Evolutionary conservation across 2,329 filamentous ascomycete species (phyloP).

Genomic region (Calonectria naviculata): DNA sequence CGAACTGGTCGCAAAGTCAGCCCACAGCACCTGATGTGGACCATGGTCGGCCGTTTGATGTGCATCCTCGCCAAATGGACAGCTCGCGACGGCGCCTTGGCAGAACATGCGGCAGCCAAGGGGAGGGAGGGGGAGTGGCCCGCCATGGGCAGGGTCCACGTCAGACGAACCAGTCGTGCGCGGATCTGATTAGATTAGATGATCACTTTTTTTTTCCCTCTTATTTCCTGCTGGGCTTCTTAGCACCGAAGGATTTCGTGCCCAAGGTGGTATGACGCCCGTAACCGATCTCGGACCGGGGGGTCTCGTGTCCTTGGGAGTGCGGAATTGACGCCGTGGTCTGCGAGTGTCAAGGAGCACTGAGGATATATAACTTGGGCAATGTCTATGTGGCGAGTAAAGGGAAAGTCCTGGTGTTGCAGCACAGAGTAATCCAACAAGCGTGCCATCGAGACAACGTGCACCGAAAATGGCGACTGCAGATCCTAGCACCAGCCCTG

Average conservation of each 20-base stretch:
- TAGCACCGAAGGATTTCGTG: neutral
- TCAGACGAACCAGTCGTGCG: conserved; percentile 9
- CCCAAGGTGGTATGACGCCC: conserved; percentile 18
- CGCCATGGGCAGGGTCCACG: conserved; percentile 1
- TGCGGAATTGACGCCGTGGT: conserved; percentile 27
- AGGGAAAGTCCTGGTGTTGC: neutral
- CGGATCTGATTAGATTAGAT: conserved; percentile 42
- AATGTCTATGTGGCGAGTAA: too few species aligned
- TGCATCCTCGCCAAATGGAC: neutral
- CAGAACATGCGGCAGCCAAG: neutral
- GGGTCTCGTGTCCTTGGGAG: neutral
- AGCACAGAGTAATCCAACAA: neutral
- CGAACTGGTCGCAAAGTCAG: conserved; percentile 12
- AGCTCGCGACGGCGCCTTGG: conserved; percentile 6
- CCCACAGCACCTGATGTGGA: conserved; percentile 11
- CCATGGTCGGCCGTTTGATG: neutral
- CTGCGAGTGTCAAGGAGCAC: neutral
- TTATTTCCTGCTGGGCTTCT: neutral
- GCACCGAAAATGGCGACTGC: conserved; percentile 11
- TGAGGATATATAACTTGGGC: neutral
- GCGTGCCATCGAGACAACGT: neutral
- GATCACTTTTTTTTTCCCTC: neutral
- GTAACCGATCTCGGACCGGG: conserved; percentile 17
- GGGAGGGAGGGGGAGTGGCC: neutral
- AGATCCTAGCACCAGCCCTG: conserved; percentile 8